phyloP scores from a whole-genome alignment of 2,329 filamentous ascomycete species.

The Clonostachys solani region DNA sequence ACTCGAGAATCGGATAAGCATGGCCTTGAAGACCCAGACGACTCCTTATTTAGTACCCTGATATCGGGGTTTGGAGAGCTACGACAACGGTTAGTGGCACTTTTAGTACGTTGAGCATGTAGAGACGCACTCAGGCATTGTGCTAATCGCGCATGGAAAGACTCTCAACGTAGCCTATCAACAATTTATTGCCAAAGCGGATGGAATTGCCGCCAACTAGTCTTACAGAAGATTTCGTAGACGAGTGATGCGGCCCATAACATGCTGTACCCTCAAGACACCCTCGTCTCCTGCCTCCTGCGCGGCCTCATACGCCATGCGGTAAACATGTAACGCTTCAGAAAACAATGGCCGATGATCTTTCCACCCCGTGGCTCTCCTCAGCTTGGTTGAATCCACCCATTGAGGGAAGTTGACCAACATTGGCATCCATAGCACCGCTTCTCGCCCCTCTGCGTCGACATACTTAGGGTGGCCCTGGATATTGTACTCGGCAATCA shows the following conservation, averaged over 20 bases:
- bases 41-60: too few relatives aligned
- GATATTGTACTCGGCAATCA: slow-evolving; percentile 35
- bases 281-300: background rate
- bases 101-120: too few relatives aligned
- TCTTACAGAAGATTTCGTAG: background rate
- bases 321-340: slow-evolving; percentile 25
- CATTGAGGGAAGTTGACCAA: slow-evolving; percentile 31
- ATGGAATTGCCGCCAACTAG: background rate
- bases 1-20: too few relatives aligned
- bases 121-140: too few relatives aligned
- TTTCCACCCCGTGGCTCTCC: slow-evolving; percentile 31
- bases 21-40: too few relatives aligned
- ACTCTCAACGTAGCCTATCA: too few relatives aligned
- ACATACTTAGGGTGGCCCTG: slow-evolving; percentile 18
- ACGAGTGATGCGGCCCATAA: background rate
- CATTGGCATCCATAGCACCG: slow-evolving; percentile 9
- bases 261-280: background rate
- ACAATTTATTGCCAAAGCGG: too few relatives aligned
- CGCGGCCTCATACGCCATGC: slow-evolving; percentile 29
- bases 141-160: too few relatives aligned
- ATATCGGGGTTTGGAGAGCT: too few relatives aligned
- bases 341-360: slow-evolving; percentile 28
- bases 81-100: too few relatives aligned
- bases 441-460: slow-evolving; percentile 5
- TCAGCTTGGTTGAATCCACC: slow-evolving; percentile 32